Percentiles rank a stretch among this genome's conserved stretches.
These are phyloP conservation scores for Kwoniella sp. DNA, from an alignment of 768 basidiomycete species.

Conservation along the genomic window DNA sequence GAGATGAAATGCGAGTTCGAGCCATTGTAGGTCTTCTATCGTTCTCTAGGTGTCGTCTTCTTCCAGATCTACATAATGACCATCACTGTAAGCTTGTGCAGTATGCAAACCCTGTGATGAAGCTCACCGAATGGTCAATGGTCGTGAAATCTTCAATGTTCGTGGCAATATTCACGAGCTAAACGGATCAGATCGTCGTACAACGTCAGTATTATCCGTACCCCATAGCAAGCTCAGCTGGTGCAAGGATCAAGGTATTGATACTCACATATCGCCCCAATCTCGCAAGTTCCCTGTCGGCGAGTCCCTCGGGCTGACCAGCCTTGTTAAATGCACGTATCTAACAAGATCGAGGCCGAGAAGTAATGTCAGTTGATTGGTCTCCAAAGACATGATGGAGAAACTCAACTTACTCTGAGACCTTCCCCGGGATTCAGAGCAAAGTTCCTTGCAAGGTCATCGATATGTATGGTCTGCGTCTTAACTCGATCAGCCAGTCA, in stretches of 20 bases:
- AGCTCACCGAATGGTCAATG: constrained; percentile 68
- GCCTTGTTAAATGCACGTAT: constrained; percentile 80
- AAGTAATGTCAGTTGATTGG: not conserved
- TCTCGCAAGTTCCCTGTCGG: constrained; percentile 65
- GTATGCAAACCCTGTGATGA: too few relatives aligned
- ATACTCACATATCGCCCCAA: constrained; percentile 33
- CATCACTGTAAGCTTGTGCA: too few relatives aligned
- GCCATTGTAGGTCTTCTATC: not conserved
- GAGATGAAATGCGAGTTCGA: not conserved
- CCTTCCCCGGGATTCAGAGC: constrained; percentile 83
- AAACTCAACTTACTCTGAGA: constrained; percentile 60
- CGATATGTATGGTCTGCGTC: constrained; percentile 79
- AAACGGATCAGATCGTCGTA: constrained; percentile 60
- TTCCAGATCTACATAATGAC: not conserved
- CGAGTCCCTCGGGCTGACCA: constrained; percentile 64
- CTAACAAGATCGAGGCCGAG: constrained; percentile 13
- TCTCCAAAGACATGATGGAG: not conserved
- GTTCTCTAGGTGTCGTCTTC: not conserved
- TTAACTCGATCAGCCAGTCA: constrained; percentile 63
- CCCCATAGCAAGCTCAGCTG: too few relatives aligned
- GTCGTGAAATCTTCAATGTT: constrained; percentile 65
- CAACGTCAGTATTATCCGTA: too few relatives aligned
- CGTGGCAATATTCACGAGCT: constrained; percentile 65
- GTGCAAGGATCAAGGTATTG: too few relatives aligned
- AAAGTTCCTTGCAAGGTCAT: constrained; percentile 86